Base-by-base conservation (phyloP, 108 stramenopile species). In the Mediolabrus comicus region DNA sequence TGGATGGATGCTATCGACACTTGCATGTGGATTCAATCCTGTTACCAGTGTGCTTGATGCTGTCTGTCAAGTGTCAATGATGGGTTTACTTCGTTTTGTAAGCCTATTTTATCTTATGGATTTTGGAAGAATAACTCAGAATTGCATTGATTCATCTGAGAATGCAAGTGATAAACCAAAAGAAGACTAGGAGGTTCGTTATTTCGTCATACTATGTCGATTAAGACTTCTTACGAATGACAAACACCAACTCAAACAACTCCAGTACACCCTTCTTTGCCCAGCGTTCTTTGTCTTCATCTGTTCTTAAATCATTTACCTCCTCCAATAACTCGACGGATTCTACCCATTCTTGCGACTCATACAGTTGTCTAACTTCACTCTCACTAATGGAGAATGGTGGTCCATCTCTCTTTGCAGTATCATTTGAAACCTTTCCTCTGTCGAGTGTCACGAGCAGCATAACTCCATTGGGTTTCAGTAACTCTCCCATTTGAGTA, bases 1-100 rank as follows among this genome's bases (percentile, higher is more conserved):
- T 30, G 95, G 92, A 30, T 96, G 91, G 89, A 88, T 93, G 86
- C 72, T 96, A 14, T 64, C 84, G 11, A 86, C 67, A 51, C 63
- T 92, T 9, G 88, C 87, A 7, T 83, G 86, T 2, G 95, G 95
- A 34, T 86, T 96, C 80, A 74, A 81, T 46, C 89, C 91, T 3
- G 87, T 84, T 3, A 66, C 76, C 9, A 76, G 69, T 27, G 27
- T 86, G 36, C 0, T 71, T 6, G 91, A 89, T 69, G 87, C 84
- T 22, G 30, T 91, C 10, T 61, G 75, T 19, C 95, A 96, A 70
- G 87, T 96, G 1, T 51, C 81, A 19, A 38, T 91, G 69, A 80
- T 71, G 76, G 81, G 85, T 14, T 27, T 92, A 51, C 70, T 92
- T 49, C 85, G 95, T 26, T 79, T 89, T 35, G 71, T 94, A 24